phyloP scores from a whole-genome alignment of 1,284 basidiomycete species.

The Earliella scabrosa region DNA sequence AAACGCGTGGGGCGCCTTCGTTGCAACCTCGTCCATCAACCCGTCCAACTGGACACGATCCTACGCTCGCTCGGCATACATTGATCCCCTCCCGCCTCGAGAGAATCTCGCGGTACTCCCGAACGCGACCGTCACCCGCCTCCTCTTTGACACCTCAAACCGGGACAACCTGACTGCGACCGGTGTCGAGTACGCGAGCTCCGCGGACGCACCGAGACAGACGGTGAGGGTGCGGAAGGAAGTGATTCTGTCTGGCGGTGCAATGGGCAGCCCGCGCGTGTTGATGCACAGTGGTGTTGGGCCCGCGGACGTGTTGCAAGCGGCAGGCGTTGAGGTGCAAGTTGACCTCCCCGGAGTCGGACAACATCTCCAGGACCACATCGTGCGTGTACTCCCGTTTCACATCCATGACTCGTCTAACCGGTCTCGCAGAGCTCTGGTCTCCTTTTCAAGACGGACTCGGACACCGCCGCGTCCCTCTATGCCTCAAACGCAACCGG shows the following conservation, averaged over 20 bases:
- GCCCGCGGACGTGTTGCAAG: constrained; percentile 55
- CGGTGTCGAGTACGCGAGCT: constrained; percentile 56
- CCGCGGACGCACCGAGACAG: constrained; percentile 36
- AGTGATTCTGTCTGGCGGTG: constrained; percentile 63
- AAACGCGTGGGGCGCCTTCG: constrained; percentile 52
- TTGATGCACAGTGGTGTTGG: constrained; percentile 77
- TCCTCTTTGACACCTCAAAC: constrained; percentile 52
- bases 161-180: constrained; percentile 51
- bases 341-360: constrained; percentile 74
- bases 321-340: constrained; percentile 50
- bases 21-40: constrained; percentile 70
- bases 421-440: constrained; percentile 38
- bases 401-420: not conserved
- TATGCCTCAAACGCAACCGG: constrained; percentile 26
- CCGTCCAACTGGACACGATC: constrained; percentile 68
- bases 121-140: constrained; percentile 60
- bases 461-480: constrained; percentile 47
- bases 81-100: constrained; percentile 62
- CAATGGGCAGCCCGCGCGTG: constrained; percentile 68
- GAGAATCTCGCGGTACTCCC: constrained; percentile 66
- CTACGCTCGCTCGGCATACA: constrained; percentile 71
- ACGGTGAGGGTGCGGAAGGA: constrained; percentile 57
- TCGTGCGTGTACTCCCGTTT: constrained; percentile 27
- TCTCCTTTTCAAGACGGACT: constrained; percentile 51
- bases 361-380: constrained; percentile 76